Evolutionary conservation across 1,284 basidiomycete genomes (phyloP), one percentile per base, ranked within the genome.

Genomic region (Papiliotrema nemorosa): DNA sequence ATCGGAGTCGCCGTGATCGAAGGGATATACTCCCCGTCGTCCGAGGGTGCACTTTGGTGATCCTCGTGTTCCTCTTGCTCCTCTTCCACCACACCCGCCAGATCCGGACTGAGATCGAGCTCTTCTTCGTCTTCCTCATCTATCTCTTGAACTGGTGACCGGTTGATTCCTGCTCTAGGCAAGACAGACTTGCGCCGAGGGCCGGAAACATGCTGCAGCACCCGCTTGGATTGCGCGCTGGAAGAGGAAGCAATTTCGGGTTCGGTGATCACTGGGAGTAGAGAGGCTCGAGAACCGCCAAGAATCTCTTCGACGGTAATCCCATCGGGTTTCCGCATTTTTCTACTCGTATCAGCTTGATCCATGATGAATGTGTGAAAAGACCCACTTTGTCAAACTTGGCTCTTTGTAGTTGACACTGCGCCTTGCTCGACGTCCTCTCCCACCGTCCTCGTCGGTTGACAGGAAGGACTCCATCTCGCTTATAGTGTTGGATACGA

Each of bases 391-490:
- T 69, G 89, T 90, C 26, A 92, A 78, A 71, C 89, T 91, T 12
- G 89, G 89, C 69, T 92, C 89, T 1, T 88, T 80, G 64, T 92
- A 91, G 69, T 90, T 91, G 48, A 91, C 79, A 61, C 88, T 90
- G 76, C 84, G 89, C 39, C 89, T 79, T 14, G 80, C 74, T 49
- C 89, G 78, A 54, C 85, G 78, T 64, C 87, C 85, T 49, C 88
- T 78, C 10, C 55, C 58, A 3, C 45, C 52, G 34, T 57, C 59
- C 3, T 60, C 63, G 9, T 50, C 39, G 2, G 33, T 74, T 59
- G 2, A 34, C 16, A 24, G 22, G 2, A 37, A 29, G 5, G 38
- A 26, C 7, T 39, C 48, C n/a, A 47, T 44, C 21, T 29, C 52
- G 37, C 22, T 35, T 9, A 43, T 21, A 13, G 31, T 18, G 18